Evolutionary conservation across 768 basidiomycete species (phyloP), one percentile per base, ranked within the genome.

Genomic region (Xerocomellus chrysenteron): DNA sequence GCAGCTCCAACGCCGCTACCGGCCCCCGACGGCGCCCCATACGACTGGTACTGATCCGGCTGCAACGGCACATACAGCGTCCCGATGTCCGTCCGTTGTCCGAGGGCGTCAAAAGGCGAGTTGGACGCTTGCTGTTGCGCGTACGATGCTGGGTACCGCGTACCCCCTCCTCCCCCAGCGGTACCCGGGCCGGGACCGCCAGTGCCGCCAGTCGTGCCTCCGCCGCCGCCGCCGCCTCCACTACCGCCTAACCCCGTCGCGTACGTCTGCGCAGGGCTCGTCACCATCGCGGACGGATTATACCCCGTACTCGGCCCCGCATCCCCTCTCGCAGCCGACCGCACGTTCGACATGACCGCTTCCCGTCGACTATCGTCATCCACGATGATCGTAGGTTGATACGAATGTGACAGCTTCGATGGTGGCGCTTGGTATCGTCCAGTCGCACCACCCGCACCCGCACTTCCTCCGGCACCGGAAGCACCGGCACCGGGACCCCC

Each of bases 41-140:
- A 89, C 36, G 80, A 66, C 59, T 80, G 80, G 70, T 83, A 92
- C 61, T 87, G 86, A 26, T 93, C 91, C 35, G 91, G 87, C 68
- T 92, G 92, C 80, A 94, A 81, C 1, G 92, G 90, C 37, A 85
- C 85, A 66, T 85, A 94, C 72, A 93, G 69, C 54, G 81, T 81
- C 41, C 82, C 83, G 37, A 88, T 83, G 48, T 89, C 87, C 28
- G 82, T 73, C 52, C 86, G 80, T 48, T 82, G 77, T 52, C 85
- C 86, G 17, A 86, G 61, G n/a, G 82, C 70, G 45, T 87, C 86
- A 64, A 86, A 88, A 17, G 82, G 69, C 19, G 77, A 73, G 8
- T 73, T 68, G 14, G 71, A 49, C 17, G 71, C 60, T 48, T 77
- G 73, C 52, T 58, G 78, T 61, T 80, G 79, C 12, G 78, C 69